Base-by-base conservation (phyloP, 352 stramenopile genomes). In the Pythium inflatum region DNA sequence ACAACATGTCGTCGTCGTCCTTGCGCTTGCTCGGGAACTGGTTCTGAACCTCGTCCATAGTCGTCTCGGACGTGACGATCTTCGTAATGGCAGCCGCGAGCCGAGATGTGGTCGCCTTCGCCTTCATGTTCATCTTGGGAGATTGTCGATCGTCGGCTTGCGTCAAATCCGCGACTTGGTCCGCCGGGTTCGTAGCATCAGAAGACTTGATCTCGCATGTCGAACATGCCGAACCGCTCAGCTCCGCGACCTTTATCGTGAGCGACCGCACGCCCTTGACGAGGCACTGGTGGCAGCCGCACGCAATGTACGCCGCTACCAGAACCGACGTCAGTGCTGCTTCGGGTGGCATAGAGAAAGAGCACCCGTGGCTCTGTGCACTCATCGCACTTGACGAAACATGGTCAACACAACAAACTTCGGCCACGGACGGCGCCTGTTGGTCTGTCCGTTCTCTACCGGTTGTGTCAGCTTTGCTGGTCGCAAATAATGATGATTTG, bases 231-330 rank as follows among this genome's bases (percentile, higher is more conserved):
- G 48, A 16, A 5, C 16, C 22, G 36, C 34, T 14, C 3, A 64
- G 31, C 20, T 55, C 41, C 16, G 20, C 12, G 38, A 55, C 45
- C 30, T 64, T 64, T n/a, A 25, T 40, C 9, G 12, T 64, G 8
- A 64, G 28, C n/a, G 33, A 43, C 5, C 57, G 40, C 57, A 64
- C 45, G 31, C 57, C 43, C 3, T 53, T 40, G 3, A 70, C 38
- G 0, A 65, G 45, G 27, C 64, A 71, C 30, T 59, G 64, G 14
- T 33, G 41, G 36, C 64, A 71, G 16, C 54, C 64, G n/a, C 64
- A 71, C 6, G 53, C 41, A 27, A 71, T 54, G 18, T 65, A 60
- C 30, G 64, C 53, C 0, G 31, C 46, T 16, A 34, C 43, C 5
- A 71, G 24, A 0, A 12, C 22, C 3, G 31, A 45, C 2, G 30